phyloP scores from a whole-genome alignment of 2,329 filamentous ascomycete species.

The Coccinonectria pachysandricola region DNA sequence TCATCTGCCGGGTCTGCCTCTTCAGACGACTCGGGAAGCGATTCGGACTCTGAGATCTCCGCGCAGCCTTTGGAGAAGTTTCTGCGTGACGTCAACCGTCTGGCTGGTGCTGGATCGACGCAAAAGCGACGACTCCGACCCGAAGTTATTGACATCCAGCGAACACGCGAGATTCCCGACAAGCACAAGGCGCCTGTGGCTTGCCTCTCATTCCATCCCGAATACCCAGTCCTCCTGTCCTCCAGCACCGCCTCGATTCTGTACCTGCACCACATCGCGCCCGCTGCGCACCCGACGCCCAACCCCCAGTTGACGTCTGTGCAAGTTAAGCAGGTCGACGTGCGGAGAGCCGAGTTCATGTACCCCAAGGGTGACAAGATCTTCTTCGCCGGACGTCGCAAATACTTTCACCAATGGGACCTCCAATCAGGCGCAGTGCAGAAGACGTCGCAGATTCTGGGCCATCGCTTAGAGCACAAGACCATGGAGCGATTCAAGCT shows the following conservation, averaged over 20 bases:
- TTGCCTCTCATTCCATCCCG: slow-evolving; percentile 81
- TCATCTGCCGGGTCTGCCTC: slow-evolving; percentile 43
- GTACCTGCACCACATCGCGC: slow-evolving; percentile 80
- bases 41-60: slow-evolving; percentile 50
- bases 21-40: slow-evolving; percentile 44
- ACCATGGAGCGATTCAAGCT: slow-evolving; percentile 86
- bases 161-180: slow-evolving; percentile 75
- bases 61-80: slow-evolving; percentile 70
- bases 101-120: slow-evolving; percentile 43
- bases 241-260: slow-evolving; percentile 78
- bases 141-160: slow-evolving; percentile 83
- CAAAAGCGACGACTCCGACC: slow-evolving; percentile 68
- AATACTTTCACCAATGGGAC: slow-evolving; percentile 94
- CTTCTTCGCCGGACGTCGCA: slow-evolving; percentile 77
- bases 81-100: slow-evolving; percentile 61
- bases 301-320: slow-evolving; percentile 87
- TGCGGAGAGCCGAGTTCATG: slow-evolving; percentile 75
- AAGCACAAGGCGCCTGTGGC: slow-evolving; percentile 69
- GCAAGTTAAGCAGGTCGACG: slow-evolving; percentile 73
- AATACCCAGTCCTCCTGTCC: slow-evolving; percentile 79
- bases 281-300: slow-evolving; percentile 61
- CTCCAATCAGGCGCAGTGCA: slow-evolving; percentile 70
- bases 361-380: slow-evolving; percentile 64
- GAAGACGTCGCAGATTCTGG: slow-evolving; percentile 66
- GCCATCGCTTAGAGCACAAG: slow-evolving; percentile 71